A percentile compares a stretch with the other conserved stretches of the same genome.
Evolutionary conservation across 2,329 filamentous ascomycete genomes (phyloP).

Genomic region (Arachnomyces sp.): DNA sequence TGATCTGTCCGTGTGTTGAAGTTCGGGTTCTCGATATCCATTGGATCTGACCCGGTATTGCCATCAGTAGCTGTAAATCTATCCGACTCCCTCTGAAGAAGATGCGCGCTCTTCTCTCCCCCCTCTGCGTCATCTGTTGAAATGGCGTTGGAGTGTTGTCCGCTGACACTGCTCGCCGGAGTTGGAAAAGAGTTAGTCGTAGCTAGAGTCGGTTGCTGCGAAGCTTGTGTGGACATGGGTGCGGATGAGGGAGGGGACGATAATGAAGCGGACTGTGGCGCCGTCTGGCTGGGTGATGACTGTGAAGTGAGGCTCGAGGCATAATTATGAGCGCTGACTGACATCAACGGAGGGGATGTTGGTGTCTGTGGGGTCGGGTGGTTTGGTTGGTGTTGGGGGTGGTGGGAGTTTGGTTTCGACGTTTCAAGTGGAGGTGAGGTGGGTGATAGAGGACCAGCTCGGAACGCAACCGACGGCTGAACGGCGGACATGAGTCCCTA

Average conservation of each 20-base stretch:
- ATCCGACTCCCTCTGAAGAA: constrained; percentile 13
- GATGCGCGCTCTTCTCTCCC: constrained; percentile 21
- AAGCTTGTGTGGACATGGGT: constrained; percentile 36
- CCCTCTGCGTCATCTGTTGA: constrained; percentile 30
- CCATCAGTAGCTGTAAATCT: constrained; percentile 10
- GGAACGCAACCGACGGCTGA: constrained; percentile 25
- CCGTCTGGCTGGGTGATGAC: constrained; percentile 37
- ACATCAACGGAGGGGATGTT: constrained; percentile 44
- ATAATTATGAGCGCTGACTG: constrained; percentile 43
- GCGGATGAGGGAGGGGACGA: constrained; percentile 35
- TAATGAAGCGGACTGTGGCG: constrained; percentile 31
- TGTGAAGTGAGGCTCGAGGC: constrained; percentile 39
- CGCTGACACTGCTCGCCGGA: constrained; percentile 38
- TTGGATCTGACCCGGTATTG: constrained; percentile 8
- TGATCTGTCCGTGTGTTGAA: constrained; percentile 28
- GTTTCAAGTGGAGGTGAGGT: constrained; percentile 34
- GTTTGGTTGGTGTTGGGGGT: constrained; percentile 13
- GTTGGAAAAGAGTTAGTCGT: constrained; percentile 38
- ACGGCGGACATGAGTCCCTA: constrained; percentile 31
- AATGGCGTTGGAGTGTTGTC: constrained; percentile 23
- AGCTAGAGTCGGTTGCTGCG: constrained; percentile 34
- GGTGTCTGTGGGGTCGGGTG: constrained; percentile 2
- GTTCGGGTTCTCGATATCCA: constrained; percentile 13
- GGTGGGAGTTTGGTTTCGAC: constrained; percentile 23
- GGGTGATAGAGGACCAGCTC: constrained; percentile 35